Base-by-base conservation (phyloP, 306 rosid genomes). In the Sesbania bispinosa region DNA sequence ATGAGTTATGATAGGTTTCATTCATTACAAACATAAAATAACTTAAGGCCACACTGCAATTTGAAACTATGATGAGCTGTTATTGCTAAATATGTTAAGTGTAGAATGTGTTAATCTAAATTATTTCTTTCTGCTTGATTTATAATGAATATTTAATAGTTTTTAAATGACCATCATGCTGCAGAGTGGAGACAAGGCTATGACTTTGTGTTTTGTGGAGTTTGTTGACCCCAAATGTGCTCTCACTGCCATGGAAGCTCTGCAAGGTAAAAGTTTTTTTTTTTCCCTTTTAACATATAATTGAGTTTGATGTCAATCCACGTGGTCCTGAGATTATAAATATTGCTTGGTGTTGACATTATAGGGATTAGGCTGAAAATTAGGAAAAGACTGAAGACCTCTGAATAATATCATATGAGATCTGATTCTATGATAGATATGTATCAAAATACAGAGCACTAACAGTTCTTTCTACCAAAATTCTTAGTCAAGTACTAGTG, bases 151-250 rank as follows among this genome's bases (percentile, higher is more conserved):
- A 19, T 51, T 47, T 57, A 53, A 52, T 38, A 35, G 62, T 76
- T 67, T 68, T 62, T 73, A 65, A 50, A 55, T 57, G 63, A 63
- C 48, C 36, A 57, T 11, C 50, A 58, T 53, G 29, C 54, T 79
- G 85, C 91, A 91, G 97, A 80, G 78, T 69, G 93, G 96, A 81
- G 96, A 87, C 83, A 85, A 82, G 81, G 89, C 93, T 57, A 46
- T 41, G 78, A 85, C 82, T 39, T 77, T 91, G 71, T 91, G 96
- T 81, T 91, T 91, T 73, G 97, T 91, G 51, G 96, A 88, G 80
- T 91, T 91, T 35, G 21, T 15, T 50, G 93, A 84, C 57, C 16
- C 89, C 35, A 82, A 77, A 29, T 80, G 84, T 79, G 93, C 97
- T 62, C 78, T 68, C 64, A 85, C 89, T 48, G 97, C 93, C 15